Evolutionary conservation across 148 eudicot genomes (phyloP), one percentile per base, ranked within the genome.

Genomic region (Euryodendron excelsum): DNA sequence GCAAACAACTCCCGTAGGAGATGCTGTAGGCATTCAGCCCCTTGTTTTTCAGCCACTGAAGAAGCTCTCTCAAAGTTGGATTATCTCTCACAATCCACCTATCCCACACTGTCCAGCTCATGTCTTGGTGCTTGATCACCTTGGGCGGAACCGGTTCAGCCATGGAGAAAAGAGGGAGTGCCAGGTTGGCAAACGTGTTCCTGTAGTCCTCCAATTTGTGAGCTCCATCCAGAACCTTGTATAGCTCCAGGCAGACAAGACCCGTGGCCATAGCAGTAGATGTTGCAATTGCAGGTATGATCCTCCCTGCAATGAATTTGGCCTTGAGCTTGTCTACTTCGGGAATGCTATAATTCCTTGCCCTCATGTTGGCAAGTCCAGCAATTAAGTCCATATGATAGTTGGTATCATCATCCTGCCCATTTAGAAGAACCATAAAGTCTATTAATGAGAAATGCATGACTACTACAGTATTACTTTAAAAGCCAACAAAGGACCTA

Each of bases 251-350:
- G 85, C 97, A 94, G 30, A 94, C 98, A 23, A 94, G 82, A 45
- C 98, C 98, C 5, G 98, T 91, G 36, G 97, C 98, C 92, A 91
- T 82, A 7, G 97, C 94, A 12, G 95, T 94, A 47, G 96, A 74
- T 27, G 98, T 94, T 67, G 97, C 98, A 61, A 94, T 92, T 20
- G 97, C 98, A 55, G 97, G 98, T 59, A 94, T 90, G n/a, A 94
- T 94, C 78, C 98, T 86, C 5, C 98, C 98, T 23, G 96, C 98
- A 27, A 94, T 94, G 65, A 94, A 86, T 73, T 94, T 94, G 60
- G 98, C 98, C 76, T 87, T 89, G 72, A 94, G 88, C 72, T 91
- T 92, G 74, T 94, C 97, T 0, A 94, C 98, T 86, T 94, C 98
- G 2, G 98, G 96, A 34, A 94, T 92, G 78, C 91, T 79, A 82